Percentiles rank a stretch among this genome's conserved stretches.
Evolutionary conservation across 805 yeast genomes (phyloP).

Genomic region (Pichia occidentalis): DNA sequence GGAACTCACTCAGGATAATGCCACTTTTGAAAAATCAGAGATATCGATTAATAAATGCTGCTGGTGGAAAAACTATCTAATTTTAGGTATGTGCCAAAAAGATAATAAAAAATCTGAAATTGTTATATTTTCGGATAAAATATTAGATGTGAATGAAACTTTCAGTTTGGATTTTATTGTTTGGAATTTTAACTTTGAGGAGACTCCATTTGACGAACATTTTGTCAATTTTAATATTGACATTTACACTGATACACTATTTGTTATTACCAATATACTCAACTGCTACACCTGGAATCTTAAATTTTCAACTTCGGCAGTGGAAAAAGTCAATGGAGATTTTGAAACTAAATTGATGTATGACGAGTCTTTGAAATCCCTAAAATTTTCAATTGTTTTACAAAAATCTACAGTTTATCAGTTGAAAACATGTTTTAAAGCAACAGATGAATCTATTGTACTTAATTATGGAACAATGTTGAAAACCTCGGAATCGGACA

Average conservation of each 20-base stretch:
- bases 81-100: constrained; percentile 24
- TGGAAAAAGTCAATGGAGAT: constrained; percentile 3
- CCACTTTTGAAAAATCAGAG: constrained; percentile 19
- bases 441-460: constrained; percentile 18
- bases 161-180: constrained; percentile 27
- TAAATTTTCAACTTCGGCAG: constrained; percentile 3
- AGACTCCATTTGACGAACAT: constrained; percentile 22
- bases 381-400: constrained; percentile 14
- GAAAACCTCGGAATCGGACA: constrained; percentile 25
- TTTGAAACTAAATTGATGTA: background rate
- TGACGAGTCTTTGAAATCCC: constrained; percentile 2
- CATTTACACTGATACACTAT: constrained; percentile 22
- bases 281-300: constrained; percentile 33
- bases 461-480: constrained; percentile 23
- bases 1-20: constrained; percentile 26
- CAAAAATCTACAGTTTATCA: constrained; percentile 24
- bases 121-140: constrained; percentile 23
- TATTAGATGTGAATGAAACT: constrained; percentile 19
- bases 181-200: constrained; percentile 31
- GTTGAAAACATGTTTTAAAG: constrained; percentile 24
- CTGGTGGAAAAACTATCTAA: constrained; percentile 31
- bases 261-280: constrained; percentile 28
- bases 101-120: constrained; percentile 26
- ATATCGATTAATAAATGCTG: constrained; percentile 32
- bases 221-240: constrained; percentile 28